Evolutionary conservation across 805 yeast genomes (phyloP).

Genomic region (Yarrowia sp.): DNA sequence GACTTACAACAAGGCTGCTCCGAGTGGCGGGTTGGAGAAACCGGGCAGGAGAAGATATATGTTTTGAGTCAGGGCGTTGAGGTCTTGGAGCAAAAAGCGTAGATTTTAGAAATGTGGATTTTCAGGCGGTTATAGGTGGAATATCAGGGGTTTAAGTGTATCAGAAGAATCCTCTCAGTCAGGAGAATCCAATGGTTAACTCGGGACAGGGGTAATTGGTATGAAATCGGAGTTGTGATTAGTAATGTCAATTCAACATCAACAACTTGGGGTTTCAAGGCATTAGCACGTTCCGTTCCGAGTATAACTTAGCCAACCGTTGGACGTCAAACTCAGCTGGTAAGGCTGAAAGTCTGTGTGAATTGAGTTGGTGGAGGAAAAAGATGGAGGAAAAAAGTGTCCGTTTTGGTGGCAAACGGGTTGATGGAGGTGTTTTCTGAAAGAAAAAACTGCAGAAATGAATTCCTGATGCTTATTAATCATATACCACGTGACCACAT

Average conservation of each 20-base stretch:
- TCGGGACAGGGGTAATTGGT: not conserved
- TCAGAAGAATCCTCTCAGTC: not conserved
- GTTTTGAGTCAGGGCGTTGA: too few relatives aligned
- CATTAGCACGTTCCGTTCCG: too few relatives aligned
- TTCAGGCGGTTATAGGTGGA: not conserved
- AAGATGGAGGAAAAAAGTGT: not conserved
- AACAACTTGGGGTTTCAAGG: too few relatives aligned
- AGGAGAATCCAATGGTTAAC: not conserved
- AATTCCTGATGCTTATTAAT: too few relatives aligned
- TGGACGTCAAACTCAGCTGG: not conserved
- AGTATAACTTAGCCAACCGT: not conserved
- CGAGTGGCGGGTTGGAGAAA: not conserved
- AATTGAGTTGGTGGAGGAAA: not conserved
- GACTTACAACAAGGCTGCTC: not conserved
- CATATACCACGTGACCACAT: too few relatives aligned
- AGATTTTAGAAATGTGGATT: not conserved
- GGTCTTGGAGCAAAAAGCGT: too few relatives aligned
- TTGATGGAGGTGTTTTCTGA: too few relatives aligned
- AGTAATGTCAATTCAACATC: too few relatives aligned
- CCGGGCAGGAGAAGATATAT: too few relatives aligned
- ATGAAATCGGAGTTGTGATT: too few relatives aligned
- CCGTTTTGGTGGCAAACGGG: too few relatives aligned
- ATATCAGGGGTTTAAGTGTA: not conserved
- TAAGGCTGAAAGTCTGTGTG: not conserved
- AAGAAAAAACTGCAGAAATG: too few relatives aligned